Evolutionary conservation across 257 asterid species (phyloP).

Genomic region (Przewalskia tangutica): DNA sequence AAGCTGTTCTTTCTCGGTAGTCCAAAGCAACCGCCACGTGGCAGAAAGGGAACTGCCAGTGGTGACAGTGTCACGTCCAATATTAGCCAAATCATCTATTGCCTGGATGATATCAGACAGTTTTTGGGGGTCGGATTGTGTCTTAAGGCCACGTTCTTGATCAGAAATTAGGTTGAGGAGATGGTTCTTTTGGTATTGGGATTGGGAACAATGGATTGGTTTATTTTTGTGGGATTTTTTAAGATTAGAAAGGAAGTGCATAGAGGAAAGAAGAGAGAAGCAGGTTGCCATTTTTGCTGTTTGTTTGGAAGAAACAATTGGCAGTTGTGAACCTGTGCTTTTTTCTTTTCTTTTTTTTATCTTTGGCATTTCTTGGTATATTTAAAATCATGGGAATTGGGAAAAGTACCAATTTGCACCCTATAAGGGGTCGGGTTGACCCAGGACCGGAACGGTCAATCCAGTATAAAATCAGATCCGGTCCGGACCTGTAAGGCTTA

Average conservation of each 20-base stretch:
- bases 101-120: slow-evolving; percentile 57
- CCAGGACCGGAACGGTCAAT: too few relatives aligned
- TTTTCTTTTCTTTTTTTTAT: not conserved
- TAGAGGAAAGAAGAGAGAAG: slow-evolving; percentile 26
- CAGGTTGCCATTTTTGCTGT: slow-evolving; percentile 41
- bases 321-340: not conserved
- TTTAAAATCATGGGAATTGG: too few relatives aligned
- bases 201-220: slow-evolving; percentile 37
- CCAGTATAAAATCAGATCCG: too few relatives aligned
- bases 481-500: too few relatives aligned
- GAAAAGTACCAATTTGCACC: too few relatives aligned
- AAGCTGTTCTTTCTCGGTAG: slow-evolving; percentile 96
- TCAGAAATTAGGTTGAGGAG: slow-evolving; percentile 74
- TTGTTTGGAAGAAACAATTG: not conserved
- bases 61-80: slow-evolving; percentile 49
- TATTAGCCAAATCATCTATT: slow-evolving; percentile 44
- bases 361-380: not conserved
- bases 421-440: too few relatives aligned
- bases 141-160: slow-evolving; percentile 78
- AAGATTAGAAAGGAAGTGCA: not conserved
- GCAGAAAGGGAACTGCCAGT: slow-evolving; percentile 47
- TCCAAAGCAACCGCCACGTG: slow-evolving; percentile 95
- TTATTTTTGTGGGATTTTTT: not conserved
- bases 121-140: slow-evolving; percentile 58
- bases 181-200: slow-evolving; percentile 53